A percentile compares a stretch with the other conserved stretches of the same genome.
phyloP scores from a whole-genome alignment of 495 filamentous ascomycete species.

The Hapsidospora chrysogenum region DNA sequence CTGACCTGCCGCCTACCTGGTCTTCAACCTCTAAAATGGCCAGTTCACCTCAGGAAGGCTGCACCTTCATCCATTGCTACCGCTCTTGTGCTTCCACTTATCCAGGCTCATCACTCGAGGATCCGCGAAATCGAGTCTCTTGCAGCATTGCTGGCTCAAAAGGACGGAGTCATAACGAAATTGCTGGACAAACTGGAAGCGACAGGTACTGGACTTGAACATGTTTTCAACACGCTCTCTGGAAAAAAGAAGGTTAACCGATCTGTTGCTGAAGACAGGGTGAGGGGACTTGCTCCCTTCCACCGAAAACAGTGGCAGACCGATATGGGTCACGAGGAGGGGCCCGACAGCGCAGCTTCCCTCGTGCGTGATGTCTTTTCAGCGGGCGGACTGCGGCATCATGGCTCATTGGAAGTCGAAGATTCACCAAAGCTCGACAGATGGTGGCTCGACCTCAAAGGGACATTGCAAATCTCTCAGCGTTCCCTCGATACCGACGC shows the following conservation, averaged over 20 bases:
- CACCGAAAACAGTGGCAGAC: slow-evolving; percentile 27
- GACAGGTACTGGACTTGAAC: slow-evolving; percentile 46
- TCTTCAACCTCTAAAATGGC: slow-evolving; percentile 55
- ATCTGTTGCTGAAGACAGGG: slow-evolving; percentile 27
- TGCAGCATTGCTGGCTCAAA: slow-evolving; percentile 44
- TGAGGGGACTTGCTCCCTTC: slow-evolving; percentile 40
- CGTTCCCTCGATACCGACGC: background rate
- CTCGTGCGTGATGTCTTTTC: slow-evolving; percentile 21
- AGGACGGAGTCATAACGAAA: slow-evolving; percentile 62
- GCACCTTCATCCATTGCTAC: slow-evolving; percentile 35
- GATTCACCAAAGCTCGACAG: slow-evolving; percentile 18
- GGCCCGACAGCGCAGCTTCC: slow-evolving; percentile 14
- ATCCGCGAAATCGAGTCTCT: slow-evolving; percentile 36
- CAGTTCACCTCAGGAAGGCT: slow-evolving; percentile 37
- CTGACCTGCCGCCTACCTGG: slow-evolving; percentile 50
- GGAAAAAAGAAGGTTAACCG: slow-evolving; percentile 30
- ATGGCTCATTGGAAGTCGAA: slow-evolving; percentile 9
- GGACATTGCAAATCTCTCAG: background rate
- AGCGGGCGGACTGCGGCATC: slow-evolving; percentile 11
- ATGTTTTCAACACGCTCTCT: slow-evolving; percentile 50
- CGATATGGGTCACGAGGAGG: slow-evolving; percentile 12
- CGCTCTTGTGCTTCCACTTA: slow-evolving; percentile 51
- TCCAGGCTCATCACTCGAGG: slow-evolving; percentile 37
- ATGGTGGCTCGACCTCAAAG: slow-evolving; percentile 26
- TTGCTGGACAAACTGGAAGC: slow-evolving; percentile 65